Base-by-base conservation (phyloP, 192 early-diverging fungal genomes). In the Geranomyces variabilis region DNA sequence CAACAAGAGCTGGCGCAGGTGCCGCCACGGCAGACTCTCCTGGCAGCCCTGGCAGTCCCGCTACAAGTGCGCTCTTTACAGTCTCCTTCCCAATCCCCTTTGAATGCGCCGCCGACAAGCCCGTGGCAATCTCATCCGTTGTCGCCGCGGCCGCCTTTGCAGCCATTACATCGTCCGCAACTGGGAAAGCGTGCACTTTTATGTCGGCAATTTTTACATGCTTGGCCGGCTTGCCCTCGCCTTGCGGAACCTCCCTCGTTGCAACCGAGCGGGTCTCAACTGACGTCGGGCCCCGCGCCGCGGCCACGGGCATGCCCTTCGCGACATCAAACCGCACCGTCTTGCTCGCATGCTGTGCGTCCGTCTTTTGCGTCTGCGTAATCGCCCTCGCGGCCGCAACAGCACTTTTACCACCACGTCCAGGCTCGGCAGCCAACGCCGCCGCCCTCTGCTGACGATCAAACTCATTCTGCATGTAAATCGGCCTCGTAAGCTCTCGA, bases 391-490 rank as follows among this genome's bases (percentile, higher is more conserved):
- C 24, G n/a, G 24, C 51, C 7, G 24, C 51, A n/a, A n/a, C 51
- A 53, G 51, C 51, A 53, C 24, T 17, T 17, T 53, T 53, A 3
- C 24, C 51, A 17, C 24, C 51, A 4, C 51, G 51, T 26, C 19
- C 51, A 3, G 51, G 58, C 58, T 60, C 58, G 8, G 58, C 58
- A 60, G 58, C 58, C 14, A 60, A 19, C 19, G 58, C 58, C 58
- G 63, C 63, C 15, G 33, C 63, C 63, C 43, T 45, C 44, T 64
- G 63, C 21, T 45, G 63, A 4, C 43, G 17, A 10, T 64, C 63
- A 46, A 45, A 64, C n/a, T 21, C 34, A 8, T 64, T 22, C 28
- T 70, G 68, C 68, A 70, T 70, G 43, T 70, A 70, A 24, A 70
- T 70, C 34, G 68, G 68, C 17, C 68, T 21, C 10, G 68, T 58